Conservation (phyloP, 1,139 yeast genomes). For the Yamadazyma dushanensis region DNA sequence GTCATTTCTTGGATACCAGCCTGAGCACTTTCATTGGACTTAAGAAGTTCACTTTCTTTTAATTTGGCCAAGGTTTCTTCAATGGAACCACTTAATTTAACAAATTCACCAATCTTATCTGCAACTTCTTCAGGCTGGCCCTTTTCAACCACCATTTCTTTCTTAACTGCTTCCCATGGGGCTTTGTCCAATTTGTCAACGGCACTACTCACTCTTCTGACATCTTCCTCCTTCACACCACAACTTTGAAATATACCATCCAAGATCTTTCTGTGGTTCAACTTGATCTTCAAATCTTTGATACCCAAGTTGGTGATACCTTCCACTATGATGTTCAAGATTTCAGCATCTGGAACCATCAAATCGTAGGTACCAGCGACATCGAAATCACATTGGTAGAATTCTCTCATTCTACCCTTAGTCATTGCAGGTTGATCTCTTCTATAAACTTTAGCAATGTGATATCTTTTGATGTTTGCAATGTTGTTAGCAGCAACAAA, state of each 20-base stretch:
- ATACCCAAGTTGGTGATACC: constrained; percentile 85
- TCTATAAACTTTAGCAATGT: constrained; percentile 96
- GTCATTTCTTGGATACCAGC: constrained; percentile 82
- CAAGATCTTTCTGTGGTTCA: constrained; percentile 91
- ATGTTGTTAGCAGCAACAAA: constrained; percentile 93
- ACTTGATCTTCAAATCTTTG: constrained; percentile 81
- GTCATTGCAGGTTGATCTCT: constrained; percentile 99
- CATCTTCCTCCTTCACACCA: constrained; percentile 93
- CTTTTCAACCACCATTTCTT: constrained; percentile 90
- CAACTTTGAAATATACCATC: constrained; percentile 95
- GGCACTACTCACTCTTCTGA: constrained; percentile 88
- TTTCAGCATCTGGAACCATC: constrained; percentile 96
- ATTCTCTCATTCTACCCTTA: constrained; percentile 98
- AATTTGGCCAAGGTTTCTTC: constrained; percentile 64
- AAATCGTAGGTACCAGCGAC: constrained; percentile 88
- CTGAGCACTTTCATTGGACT: constrained; percentile 68
- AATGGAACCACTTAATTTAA: constrained; percentile 76
- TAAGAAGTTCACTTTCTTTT: constrained; percentile 55
- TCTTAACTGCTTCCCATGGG: constrained; percentile 93
- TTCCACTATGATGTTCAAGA: constrained; percentile 75
- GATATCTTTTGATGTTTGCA: constrained; percentile 86
- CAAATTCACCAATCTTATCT: constrained; percentile 88
- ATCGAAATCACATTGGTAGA: constrained; percentile 97
- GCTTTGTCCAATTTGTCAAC: constrained; percentile 93
- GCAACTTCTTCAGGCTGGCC: constrained; percentile 89